Evolutionary conservation across 2,329 filamentous ascomycete genomes (phyloP), one percentile per base, ranked within the genome.

Genomic region (Macrophomina pseudophaseolina): DNA sequence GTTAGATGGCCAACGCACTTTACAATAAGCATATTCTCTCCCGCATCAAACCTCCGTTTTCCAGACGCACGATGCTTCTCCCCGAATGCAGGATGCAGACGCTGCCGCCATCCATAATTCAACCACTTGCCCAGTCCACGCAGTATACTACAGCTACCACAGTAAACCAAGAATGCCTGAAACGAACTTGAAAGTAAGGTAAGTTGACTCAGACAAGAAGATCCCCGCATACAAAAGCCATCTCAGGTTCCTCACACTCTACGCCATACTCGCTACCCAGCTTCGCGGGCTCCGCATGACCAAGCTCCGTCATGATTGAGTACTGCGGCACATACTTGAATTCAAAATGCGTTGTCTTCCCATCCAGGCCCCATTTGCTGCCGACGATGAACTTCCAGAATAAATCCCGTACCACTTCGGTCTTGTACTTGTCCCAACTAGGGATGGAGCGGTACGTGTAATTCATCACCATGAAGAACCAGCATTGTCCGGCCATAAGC

Each of bases 241-340:
- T 69, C 78, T 80, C 62, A 85, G 64, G 70, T 84, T 85, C 65
- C 83, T 77, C 68, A n/a, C 75, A 77, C 74, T 86, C 84, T 14
- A 84, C 74, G 16, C 76, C 76, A 53, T 70, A 72, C 5, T 75
- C 78, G 42, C 72, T 74, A 44, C 72, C 72, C 12, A 78, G 65
- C 72, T 79, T 77, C 35, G 78, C 76, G 69, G 80, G 78, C 49
- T 77, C 74, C 56, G 76, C 75, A 68, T 81, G 76, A 1, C 81
- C 81, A 76, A 84, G 76, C 54, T 82, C 79, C 4, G 84, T 86
- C 12, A 82, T 76, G 8, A 83, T 85, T 59, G 79, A 74, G 59
- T 84, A 83, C 69, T 85, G 79, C 0, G 90, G 90, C 9, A 90
- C 80, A 72, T 90, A 91, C 73, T 92, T 90, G 78, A 93, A 90